phyloP scores from a whole-genome alignment of 2,329 filamentous ascomycete species.

The Diplodia sapinea region DNA sequence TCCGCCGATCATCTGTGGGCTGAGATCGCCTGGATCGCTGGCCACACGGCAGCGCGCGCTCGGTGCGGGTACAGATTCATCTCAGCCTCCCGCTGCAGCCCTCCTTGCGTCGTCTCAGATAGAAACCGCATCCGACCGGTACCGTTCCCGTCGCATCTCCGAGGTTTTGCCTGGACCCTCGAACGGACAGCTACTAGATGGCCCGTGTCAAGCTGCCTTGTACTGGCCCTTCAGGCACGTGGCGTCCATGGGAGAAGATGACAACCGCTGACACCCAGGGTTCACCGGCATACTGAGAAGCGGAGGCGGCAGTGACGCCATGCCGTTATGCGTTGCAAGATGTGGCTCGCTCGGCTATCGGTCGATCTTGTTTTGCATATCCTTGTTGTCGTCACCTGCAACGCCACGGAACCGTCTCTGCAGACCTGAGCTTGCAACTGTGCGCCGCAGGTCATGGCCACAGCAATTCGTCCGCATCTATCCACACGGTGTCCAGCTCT shows the following conservation, averaged over 20 bases:
- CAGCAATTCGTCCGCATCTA: too few species aligned
- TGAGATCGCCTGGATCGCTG: conserved; percentile 11
- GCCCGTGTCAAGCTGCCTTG: too few species aligned
- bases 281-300: too few species aligned
- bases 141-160: not conserved
- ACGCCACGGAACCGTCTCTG: not conserved
- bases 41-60: conserved; percentile 2
- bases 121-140: not conserved
- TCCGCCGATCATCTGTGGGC: conserved; percentile 13
- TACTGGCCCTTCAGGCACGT: too few species aligned
- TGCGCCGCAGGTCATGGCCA: too few species aligned
- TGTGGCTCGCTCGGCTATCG: not conserved
- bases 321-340: not conserved
- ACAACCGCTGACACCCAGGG: too few species aligned
- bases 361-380: not conserved
- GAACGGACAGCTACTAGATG: too few species aligned
- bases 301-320: not conserved
- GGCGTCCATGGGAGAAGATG: too few species aligned
- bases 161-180: too few species aligned
- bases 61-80: not conserved
- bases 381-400: not conserved
- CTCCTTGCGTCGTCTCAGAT: not conserved
- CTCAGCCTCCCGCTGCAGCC: not conserved
- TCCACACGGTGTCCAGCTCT: not conserved
- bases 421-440: not conserved